These are phyloP conservation scores for Protea cynaroides DNA, from an alignment of 164 flowering plant genomes.

Conservation along the genomic window DNA sequence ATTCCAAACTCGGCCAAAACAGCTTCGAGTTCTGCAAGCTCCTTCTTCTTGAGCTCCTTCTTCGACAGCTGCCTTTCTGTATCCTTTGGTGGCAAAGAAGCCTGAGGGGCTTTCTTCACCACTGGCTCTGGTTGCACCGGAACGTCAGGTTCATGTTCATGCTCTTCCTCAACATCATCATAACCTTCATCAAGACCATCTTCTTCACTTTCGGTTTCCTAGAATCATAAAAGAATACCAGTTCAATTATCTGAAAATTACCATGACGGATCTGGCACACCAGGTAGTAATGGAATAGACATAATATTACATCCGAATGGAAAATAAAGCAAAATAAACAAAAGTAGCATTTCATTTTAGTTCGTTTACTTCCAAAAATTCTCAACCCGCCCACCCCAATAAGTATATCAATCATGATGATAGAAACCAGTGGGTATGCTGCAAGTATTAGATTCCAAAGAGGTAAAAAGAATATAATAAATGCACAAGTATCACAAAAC, in stretches of 20 bases:
- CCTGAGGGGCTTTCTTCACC: slow-evolving; percentile 39
- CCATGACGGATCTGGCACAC: too few species aligned
- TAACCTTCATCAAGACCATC: slow-evolving; percentile 63
- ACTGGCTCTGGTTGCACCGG: slow-evolving; percentile 37
- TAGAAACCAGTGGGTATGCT: too few species aligned
- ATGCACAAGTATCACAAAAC: too few species aligned
- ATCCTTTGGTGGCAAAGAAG: slow-evolving; percentile 47
- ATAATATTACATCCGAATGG: too few species aligned
- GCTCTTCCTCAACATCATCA: slow-evolving; percentile 68
- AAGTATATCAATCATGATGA: too few species aligned
- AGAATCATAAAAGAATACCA: slow-evolving; percentile 10
- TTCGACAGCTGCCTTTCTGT: slow-evolving; percentile 88
- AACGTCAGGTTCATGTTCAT: slow-evolving; percentile 56
- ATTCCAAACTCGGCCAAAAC: slow-evolving; percentile 75
- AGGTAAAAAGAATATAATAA: too few species aligned
- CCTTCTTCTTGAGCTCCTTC: slow-evolving; percentile 88
- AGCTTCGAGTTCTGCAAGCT: slow-evolving; percentile 83
- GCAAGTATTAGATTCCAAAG: too few species aligned
- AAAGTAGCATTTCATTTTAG: too few species aligned
- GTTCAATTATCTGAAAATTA: neutral
- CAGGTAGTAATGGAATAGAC: too few species aligned
- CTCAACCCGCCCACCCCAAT: too few species aligned
- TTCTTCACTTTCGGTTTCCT: slow-evolving; percentile 94
- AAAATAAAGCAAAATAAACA: neutral
- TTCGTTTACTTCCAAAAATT: too few species aligned